These are phyloP conservation scores for Neurospora discreta DNA, from an alignment of 495 filamentous ascomycete species.

Conservation along the genomic window DNA sequence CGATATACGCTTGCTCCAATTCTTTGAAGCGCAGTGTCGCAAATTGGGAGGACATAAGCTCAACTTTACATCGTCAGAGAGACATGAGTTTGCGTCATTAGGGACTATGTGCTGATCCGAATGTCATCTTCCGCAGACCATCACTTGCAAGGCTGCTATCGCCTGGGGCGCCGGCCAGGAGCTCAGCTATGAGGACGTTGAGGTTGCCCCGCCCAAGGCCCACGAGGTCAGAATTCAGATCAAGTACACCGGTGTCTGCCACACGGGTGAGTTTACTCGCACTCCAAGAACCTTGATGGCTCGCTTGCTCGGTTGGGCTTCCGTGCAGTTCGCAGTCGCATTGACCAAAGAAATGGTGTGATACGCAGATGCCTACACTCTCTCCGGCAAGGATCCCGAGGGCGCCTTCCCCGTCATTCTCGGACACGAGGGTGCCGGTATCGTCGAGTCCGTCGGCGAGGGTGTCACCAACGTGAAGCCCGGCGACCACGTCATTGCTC, in stretches of 20 bases:
- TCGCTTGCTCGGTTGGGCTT: background rate
- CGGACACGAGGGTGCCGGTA: slow-evolving; percentile 92
- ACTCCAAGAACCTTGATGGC: slow-evolving; percentile 3
- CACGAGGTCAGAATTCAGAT: slow-evolving; percentile 96
- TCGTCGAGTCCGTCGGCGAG: slow-evolving; percentile 94
- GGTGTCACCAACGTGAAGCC: slow-evolving; percentile 87
- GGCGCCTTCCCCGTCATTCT: slow-evolving; percentile 95
- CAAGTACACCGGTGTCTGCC: slow-evolving; percentile 94
- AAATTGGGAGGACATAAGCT: background rate
- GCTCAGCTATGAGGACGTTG: slow-evolving; percentile 79
- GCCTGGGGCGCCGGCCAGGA: slow-evolving; percentile 93
- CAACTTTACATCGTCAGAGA: background rate
- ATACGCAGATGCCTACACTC: slow-evolving; percentile 79
- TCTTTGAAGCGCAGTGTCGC: background rate
- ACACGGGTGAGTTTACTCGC: slow-evolving; percentile 57
- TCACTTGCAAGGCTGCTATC: slow-evolving; percentile 71
- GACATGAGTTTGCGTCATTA: background rate
- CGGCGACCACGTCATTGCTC: slow-evolving; percentile 88
- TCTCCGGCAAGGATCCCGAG: slow-evolving; percentile 96
- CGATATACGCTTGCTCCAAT: background rate
- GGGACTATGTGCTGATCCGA: background rate
- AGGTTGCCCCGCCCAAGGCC: slow-evolving; percentile 83
- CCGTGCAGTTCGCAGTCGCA: background rate
- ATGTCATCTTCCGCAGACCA: slow-evolving; percentile 25
- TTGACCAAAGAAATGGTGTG: background rate